Base-by-base conservation (phyloP, 352 stramenopile genomes). In the Phytophthora colocasiae region DNA sequence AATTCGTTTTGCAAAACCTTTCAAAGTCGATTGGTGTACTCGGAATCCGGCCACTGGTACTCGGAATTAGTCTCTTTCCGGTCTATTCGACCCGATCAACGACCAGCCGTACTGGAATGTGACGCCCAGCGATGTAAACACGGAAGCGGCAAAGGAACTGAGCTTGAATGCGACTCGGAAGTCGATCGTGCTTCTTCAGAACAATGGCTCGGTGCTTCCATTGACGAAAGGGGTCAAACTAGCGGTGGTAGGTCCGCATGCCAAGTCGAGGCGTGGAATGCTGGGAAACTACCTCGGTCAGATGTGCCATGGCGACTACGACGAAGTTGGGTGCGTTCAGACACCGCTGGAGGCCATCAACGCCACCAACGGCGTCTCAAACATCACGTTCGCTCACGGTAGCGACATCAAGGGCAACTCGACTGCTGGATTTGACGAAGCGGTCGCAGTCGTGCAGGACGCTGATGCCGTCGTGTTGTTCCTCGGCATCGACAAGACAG, bases 131-230 rank as follows among this genome's bases (percentile, higher is more conserved):
- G 83, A 89, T 17, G 78, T 98, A 11, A 87, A 91, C 71, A 93
- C 83, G 17, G 52, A 66, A 0, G 73, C 58, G 34, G 70, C 90
- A 38, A 74, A 84, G 26, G 47, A 68, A 19, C 53, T 97, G 22
- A 89, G 86, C 44, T 50, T 91, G 15, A 72, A 92, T 2, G 72
- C 87, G 31, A 84, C 87, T 12, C 66, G 74, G 12, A 87, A 97
- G 69, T 96, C 80, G 46, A 75, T 98, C 22, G 88, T 98, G 26
- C 69, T 99, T n/a, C 73, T 98, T 8, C 94, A 98, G 73, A 98
- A 99, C 75, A 60, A 77, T 6, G 66, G 76, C 6, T 49, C 70
- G 7, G 66, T 78, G 14, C 69, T 98, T 8, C 92, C 92, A 4
- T 57, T 97, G 8, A 27, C 24, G 22, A 80, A 78, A 41, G 59